Conservation (phyloP, 2,329 filamentous ascomycete species). For the Fusarium subglutinans region DNA sequence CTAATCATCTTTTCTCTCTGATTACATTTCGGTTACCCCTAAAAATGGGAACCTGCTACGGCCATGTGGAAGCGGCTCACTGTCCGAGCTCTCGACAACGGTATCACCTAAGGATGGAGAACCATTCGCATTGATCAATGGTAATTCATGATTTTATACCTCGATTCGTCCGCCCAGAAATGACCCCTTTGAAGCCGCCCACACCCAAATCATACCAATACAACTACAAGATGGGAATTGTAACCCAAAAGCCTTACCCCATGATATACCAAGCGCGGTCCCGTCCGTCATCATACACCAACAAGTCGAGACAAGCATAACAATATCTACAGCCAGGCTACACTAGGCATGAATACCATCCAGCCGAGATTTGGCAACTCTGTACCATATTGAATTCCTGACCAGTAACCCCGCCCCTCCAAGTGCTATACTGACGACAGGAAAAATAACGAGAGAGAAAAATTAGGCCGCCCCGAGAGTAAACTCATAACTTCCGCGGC, state of each 20-base stretch:
- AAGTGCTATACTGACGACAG: constrained; percentile 12
- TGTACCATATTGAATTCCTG: constrained; percentile 1
- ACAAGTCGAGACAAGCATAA: constrained; percentile 36
- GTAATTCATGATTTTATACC: constrained; percentile 29
- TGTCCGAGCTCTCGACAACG: not conserved
- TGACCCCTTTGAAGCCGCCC: constrained; percentile 8
- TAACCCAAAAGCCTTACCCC: constrained; percentile 31
- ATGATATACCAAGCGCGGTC: constrained; percentile 39
- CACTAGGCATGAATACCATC: constrained; percentile 9
- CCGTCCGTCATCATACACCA: constrained; percentile 40
- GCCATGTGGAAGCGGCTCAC: not conserved
- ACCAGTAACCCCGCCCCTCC: not conserved
- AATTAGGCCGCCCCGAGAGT: constrained; percentile 5
- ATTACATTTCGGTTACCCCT: not conserved
- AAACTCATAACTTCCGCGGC: constrained; percentile 8
- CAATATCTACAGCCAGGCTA: constrained; percentile 40
- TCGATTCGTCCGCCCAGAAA: constrained; percentile 15
- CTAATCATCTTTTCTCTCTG: not conserved
- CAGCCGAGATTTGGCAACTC: not conserved
- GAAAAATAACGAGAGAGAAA: constrained; percentile 1
- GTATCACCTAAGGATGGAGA: not conserved
- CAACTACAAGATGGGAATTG: constrained; percentile 37
- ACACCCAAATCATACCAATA: constrained; percentile 24
- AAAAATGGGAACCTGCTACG: not conserved
- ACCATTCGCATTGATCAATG: not conserved